Evolutionary conservation across 1,139 yeast genomes (phyloP).

Genomic region (Sugiyamaella paludigena): DNA sequence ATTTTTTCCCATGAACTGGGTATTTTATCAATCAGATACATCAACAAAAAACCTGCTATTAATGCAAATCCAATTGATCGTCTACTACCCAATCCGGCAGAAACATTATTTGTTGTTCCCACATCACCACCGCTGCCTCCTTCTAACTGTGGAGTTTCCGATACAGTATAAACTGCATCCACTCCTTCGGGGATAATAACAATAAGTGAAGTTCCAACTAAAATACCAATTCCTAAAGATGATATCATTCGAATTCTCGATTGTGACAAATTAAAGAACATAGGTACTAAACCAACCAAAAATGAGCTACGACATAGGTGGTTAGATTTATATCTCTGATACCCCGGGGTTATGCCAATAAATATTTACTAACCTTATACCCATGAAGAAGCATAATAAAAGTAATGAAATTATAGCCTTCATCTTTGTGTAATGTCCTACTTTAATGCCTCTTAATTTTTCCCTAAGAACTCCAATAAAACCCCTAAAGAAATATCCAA

Average conservation of each 20-base stretch:
- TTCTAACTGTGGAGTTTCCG: constrained; percentile 2
- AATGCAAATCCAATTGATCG: constrained; percentile 40
- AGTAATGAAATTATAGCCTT: too few species aligned
- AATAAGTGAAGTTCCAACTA: constrained; percentile 62
- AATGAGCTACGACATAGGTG: constrained; percentile 29
- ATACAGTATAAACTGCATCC: constrained; percentile 43
- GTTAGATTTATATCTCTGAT: constrained; percentile 5
- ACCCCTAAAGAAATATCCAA: too few species aligned
- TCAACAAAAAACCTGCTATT: constrained; percentile 50
- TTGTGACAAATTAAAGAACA: constrained; percentile 36
- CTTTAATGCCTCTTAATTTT: too few species aligned
- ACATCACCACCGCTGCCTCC: constrained; percentile 10
- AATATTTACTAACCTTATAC: too few species aligned
- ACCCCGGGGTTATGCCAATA: not conserved
- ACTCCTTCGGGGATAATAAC: constrained; percentile 72
- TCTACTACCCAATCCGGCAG: constrained; percentile 15
- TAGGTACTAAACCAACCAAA: constrained; percentile 41
- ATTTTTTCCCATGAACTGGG: constrained; percentile 19
- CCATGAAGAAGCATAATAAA: too few species aligned
- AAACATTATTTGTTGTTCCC: constrained; percentile 15
- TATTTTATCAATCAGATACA: constrained; percentile 50
- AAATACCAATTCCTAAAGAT: constrained; percentile 58
- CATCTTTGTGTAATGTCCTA: too few species aligned
- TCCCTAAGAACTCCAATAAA: too few species aligned
- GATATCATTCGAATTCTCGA: constrained; percentile 41